phyloP scores from a whole-genome alignment of 495 filamentous ascomycete species.

The Aspergillus sclerotioniger region DNA sequence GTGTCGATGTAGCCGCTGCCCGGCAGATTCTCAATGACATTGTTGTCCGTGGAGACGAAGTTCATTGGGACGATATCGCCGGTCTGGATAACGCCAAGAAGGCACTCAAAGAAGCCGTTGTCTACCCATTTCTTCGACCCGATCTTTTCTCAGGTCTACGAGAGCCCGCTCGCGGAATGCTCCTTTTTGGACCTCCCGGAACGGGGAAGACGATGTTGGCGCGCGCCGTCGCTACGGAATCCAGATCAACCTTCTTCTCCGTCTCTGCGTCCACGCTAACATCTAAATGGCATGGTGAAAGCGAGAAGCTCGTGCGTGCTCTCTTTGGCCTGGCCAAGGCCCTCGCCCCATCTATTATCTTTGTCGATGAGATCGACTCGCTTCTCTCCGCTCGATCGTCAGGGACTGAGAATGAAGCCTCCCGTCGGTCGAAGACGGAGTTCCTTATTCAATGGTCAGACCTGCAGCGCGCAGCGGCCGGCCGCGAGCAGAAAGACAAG shows the following conservation, averaged over 20 bases:
- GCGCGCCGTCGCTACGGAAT: slow-evolving; percentile 91
- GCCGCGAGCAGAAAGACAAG: slow-evolving; percentile 70
- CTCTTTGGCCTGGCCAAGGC: slow-evolving; percentile 87
- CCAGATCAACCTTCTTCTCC: slow-evolving; percentile 93
- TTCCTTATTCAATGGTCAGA: slow-evolving; percentile 98
- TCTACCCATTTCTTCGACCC: slow-evolving; percentile 94
- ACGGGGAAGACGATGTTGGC: slow-evolving; percentile 99
- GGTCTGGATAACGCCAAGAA: slow-evolving; percentile 88
- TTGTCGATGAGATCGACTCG: slow-evolving; percentile 98
- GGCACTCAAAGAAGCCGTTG: slow-evolving; percentile 91
- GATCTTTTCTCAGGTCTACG: slow-evolving; percentile 94
- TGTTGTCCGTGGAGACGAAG: slow-evolving; percentile 89
- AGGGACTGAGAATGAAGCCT: slow-evolving; percentile 87
- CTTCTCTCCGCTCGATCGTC: slow-evolving; percentile 81
- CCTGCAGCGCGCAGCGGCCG: slow-evolving; percentile 86
- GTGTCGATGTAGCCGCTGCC: slow-evolving; percentile 77
- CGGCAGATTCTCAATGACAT: slow-evolving; percentile 96
- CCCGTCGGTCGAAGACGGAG: slow-evolving; percentile 92
- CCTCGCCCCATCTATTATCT: slow-evolving; percentile 94
- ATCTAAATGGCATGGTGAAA: slow-evolving; percentile 94
- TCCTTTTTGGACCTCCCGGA: slow-evolving; percentile 93
- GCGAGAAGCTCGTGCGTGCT: slow-evolving; percentile 92
- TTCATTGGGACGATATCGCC: slow-evolving; percentile 93
- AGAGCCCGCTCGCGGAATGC: slow-evolving; percentile 91
- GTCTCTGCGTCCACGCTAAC: slow-evolving; percentile 93